Conservation (phyloP, 306 rosid genomes). For the Cotoneaster glaucophyllus region DNA sequence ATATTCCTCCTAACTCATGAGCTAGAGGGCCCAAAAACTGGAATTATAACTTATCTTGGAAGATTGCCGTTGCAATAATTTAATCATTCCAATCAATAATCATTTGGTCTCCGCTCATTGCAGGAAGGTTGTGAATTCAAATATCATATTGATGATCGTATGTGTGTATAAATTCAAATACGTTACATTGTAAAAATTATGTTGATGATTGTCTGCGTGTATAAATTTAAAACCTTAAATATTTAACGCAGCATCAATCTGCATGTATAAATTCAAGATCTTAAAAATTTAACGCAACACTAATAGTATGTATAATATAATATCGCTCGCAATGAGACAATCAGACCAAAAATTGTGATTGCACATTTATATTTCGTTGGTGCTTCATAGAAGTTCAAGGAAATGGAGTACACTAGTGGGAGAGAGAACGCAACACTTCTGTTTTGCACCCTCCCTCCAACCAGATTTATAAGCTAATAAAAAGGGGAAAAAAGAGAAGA, state of each 20-base stretch:
- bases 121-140: too few species aligned
- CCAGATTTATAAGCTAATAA: conserved; percentile 8
- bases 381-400: conserved; percentile 16
- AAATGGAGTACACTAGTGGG: conserved; percentile 33
- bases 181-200: not conserved
- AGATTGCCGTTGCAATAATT: not conserved
- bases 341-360: too few species aligned
- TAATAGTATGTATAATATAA: too few species aligned
- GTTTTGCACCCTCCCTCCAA: conserved; percentile 8
- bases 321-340: fast-evolving
- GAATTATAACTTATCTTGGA: not conserved
- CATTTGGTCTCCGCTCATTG: not conserved
- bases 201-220: not conserved
- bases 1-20: not conserved
- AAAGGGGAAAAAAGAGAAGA: not conserved
- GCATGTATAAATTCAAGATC: not conserved
- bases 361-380: not conserved
- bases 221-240: not conserved
- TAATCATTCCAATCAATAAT: not conserved
- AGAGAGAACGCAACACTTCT: conserved; percentile 14
- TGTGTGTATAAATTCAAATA: not conserved
- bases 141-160: not conserved
- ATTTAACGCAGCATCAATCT: not conserved
- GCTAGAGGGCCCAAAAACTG: not conserved
- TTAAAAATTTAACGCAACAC: not conserved